Percentiles rank a stretch among this genome's conserved stretches.
Evolutionary conservation across 148 eudicot species (phyloP).

Genomic region (Amaranthus cruentus): DNA sequence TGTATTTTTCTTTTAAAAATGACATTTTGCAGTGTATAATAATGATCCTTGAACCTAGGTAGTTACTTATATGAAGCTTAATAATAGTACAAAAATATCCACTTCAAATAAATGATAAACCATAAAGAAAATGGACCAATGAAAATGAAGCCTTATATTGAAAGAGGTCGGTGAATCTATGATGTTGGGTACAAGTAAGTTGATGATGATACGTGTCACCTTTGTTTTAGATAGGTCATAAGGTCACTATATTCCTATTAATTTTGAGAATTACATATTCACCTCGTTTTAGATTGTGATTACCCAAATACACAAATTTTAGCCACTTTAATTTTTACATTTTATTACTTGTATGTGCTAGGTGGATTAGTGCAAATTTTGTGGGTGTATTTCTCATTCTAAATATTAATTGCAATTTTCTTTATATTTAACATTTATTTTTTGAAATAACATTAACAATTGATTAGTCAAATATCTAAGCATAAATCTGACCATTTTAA

Average conservation of each 20-base stretch:
- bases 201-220: not conserved
- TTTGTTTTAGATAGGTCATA: not conserved
- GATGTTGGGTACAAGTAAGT: too few species aligned
- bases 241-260: not conserved
- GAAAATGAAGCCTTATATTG: not conserved
- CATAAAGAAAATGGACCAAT: not conserved
- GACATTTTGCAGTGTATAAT: too few species aligned
- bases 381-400: not conserved
- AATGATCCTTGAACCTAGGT: too few species aligned
- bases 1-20: too few species aligned
- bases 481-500: too few species aligned
- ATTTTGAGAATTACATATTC: not conserved
- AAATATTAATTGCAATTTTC: too few species aligned
- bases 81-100: not conserved
- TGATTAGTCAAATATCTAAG: too few species aligned
- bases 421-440: too few species aligned
- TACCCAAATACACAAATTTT: not conserved
- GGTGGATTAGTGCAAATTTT: not conserved
- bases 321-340: not conserved
- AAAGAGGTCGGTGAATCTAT: not conserved
- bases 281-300: not conserved
- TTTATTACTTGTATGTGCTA: not conserved
- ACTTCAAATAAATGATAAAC: not conserved
- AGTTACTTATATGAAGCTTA: not conserved
- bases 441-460: too few species aligned